A percentile compares a stretch with the other conserved stretches of the same genome.
Evolutionary conservation across 1,284 basidiomycete species (phyloP).

Genomic region (Coriolopsis trogii): DNA sequence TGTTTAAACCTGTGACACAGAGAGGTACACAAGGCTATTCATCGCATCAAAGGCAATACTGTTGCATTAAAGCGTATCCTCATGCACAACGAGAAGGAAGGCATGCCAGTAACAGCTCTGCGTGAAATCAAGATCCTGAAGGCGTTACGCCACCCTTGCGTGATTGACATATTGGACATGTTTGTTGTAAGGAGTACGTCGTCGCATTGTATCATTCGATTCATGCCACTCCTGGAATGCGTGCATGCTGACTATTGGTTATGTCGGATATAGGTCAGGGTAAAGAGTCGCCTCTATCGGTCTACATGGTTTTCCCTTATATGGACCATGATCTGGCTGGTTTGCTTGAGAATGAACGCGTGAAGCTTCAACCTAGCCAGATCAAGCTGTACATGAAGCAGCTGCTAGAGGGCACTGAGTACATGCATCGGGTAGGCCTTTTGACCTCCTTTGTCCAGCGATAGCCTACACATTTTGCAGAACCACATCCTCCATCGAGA

Average conservation of each 20-base stretch:
- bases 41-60: slow-evolving; percentile 57
- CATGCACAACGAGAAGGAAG: slow-evolving; percentile 96
- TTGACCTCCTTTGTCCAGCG: slow-evolving; percentile 6
- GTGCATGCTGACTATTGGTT: neutral
- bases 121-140: slow-evolving; percentile 99
- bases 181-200: slow-evolving; percentile 75
- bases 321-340: slow-evolving; percentile 99
- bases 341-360: slow-evolving; percentile 87
- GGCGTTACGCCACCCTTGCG: slow-evolving; percentile 81
- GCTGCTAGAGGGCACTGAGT: slow-evolving; percentile 91
- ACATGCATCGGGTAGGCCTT: slow-evolving; percentile 83
- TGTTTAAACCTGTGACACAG: slow-evolving; percentile 42
- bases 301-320: slow-evolving; percentile 99
- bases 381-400: slow-evolving; percentile 98
- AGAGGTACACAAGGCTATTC: slow-evolving; percentile 87
- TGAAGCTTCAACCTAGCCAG: slow-evolving; percentile 78
- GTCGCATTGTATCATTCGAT: neutral
- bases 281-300: slow-evolving; percentile 72
- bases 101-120: slow-evolving; percentile 94
- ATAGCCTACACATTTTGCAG: slow-evolving; percentile 42
- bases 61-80: slow-evolving; percentile 95
- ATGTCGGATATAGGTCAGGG: slow-evolving; percentile 49
- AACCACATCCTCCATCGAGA: slow-evolving; percentile 97
- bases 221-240: neutral
- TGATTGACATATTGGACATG: slow-evolving; percentile 93